phyloP scores from a whole-genome alignment of 148 eudicot species.

The Rhododendron henanense region DNA sequence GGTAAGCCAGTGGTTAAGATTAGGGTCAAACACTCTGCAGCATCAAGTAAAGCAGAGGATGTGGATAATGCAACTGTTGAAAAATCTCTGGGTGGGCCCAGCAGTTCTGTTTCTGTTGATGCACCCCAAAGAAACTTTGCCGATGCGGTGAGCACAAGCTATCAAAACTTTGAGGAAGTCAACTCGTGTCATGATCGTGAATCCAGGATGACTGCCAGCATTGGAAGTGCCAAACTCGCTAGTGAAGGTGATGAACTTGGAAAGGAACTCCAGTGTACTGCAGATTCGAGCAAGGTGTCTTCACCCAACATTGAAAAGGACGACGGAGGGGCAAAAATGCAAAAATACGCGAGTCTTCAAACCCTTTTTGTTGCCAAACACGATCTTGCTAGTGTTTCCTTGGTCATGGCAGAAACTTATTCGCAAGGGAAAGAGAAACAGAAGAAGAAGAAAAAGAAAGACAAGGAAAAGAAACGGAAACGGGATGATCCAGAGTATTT shows the following conservation, averaged over 20 bases:
- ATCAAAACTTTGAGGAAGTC: constrained; percentile 71
- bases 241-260: constrained; percentile 59
- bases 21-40: constrained; percentile 58
- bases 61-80: constrained; percentile 34
- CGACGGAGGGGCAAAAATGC: constrained; percentile 20
- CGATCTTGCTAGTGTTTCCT: constrained; percentile 24
- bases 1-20: constrained; percentile 55
- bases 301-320: constrained; percentile 29
- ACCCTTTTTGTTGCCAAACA: constrained; percentile 23
- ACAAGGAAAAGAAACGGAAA: constrained; percentile 69
- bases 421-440: constrained; percentile 23
- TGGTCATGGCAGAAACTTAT: constrained; percentile 12
- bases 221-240: constrained; percentile 71
- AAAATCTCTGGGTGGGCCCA: constrained; percentile 55
- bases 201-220: constrained; percentile 85
- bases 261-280: constrained; percentile 89
- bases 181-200: constrained; percentile 87
- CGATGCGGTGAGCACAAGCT: constrained; percentile 44
- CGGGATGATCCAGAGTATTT: constrained; percentile 66
- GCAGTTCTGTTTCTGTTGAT: constrained; percentile 86
- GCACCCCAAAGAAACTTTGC: constrained; percentile 51
- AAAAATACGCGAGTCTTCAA: constrained; percentile 27
- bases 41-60: constrained; percentile 57
- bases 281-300: constrained; percentile 74
- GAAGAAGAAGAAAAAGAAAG: constrained; percentile 59